Evolutionary conservation across 257 asterid genomes (phyloP).

Genomic region (Parsonsia alboflavescens): DNA sequence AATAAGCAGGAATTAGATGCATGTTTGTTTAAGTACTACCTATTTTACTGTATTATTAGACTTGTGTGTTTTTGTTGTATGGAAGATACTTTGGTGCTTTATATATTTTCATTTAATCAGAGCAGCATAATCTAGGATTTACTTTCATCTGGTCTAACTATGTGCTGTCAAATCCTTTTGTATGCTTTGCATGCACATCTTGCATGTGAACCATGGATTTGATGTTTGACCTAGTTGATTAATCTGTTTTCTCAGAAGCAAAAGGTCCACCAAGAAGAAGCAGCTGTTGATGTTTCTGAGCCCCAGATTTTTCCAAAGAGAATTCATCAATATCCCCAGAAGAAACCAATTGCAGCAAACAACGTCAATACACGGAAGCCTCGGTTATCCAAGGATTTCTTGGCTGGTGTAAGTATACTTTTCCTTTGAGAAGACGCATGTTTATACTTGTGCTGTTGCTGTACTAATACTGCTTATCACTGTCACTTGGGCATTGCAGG

Average conservation of each 20-base stretch:
- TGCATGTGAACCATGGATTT: background rate
- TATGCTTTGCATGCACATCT: background rate
- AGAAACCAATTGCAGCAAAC: constrained; percentile 40
- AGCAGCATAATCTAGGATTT: background rate
- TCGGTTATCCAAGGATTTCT: constrained; percentile 50
- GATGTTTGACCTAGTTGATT: background rate
- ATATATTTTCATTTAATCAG: background rate
- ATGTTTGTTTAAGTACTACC: background rate
- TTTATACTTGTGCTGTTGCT: background rate
- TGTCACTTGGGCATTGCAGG: constrained; percentile 10
- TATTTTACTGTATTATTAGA: background rate
- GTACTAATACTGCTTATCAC: constrained; percentile 3
- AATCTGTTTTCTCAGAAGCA: constrained; percentile 47
- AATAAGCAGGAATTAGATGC: background rate
- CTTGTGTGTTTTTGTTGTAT: background rate
- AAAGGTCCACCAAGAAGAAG: constrained; percentile 41
- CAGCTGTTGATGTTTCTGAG: constrained; percentile 11
- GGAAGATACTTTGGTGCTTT: background rate
- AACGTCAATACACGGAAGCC: constrained; percentile 38
- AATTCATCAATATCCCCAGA: constrained; percentile 60
- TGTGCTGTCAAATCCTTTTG: background rate
- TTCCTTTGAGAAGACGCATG: background rate
- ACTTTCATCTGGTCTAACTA: background rate
- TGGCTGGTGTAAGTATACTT: constrained; percentile 56
- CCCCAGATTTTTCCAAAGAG: constrained; percentile 41